Evolutionary conservation across 208 protist genomes (phyloP).

Genomic region (Acanthamoeba triangularis): DNA sequence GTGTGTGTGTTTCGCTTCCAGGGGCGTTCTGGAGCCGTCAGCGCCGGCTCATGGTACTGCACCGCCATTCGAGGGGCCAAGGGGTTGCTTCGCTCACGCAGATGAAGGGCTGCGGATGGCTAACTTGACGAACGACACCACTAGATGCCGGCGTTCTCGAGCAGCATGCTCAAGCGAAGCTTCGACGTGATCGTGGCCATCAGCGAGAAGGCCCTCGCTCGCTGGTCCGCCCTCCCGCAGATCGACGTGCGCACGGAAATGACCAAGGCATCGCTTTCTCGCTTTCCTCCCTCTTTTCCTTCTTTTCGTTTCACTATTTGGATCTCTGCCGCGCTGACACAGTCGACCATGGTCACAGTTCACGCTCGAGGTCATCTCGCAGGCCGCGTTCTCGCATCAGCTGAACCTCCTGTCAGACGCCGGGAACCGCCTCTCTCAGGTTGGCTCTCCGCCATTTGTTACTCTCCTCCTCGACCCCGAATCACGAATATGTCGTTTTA

Average conservation of each 20-base stretch:
- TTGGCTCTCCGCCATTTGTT: neutral
- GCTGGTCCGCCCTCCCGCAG: neutral
- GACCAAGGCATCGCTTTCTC: neutral
- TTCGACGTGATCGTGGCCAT: slow-evolving; percentile 18
- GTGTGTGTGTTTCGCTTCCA: neutral
- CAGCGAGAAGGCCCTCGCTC: slow-evolving; percentile 9
- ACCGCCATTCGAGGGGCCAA: neutral
- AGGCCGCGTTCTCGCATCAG: slow-evolving; percentile 47
- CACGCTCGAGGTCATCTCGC: slow-evolving; percentile 42
- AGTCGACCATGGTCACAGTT: neutral
- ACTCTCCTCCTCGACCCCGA: too few species aligned
- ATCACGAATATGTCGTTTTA: neutral
- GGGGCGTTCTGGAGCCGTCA: slow-evolving; percentile 53
- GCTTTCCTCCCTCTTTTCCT: too few species aligned
- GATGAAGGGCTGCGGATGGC: too few species aligned
- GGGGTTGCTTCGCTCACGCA: neutral
- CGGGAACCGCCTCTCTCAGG: slow-evolving; percentile 29
- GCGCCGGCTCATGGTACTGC: slow-evolving; percentile 59
- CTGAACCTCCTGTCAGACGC: slow-evolving; percentile 26
- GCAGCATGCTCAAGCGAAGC: neutral
- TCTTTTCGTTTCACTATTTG: too few species aligned
- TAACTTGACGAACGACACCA: too few species aligned
- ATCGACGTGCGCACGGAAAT: slow-evolving; percentile 50
- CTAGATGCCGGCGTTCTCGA: slow-evolving; percentile 50
- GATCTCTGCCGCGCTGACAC: too few species aligned